Evolutionary conservation across 2,329 filamentous ascomycete genomes (phyloP).

Genomic region (Fusarium drepaniforme): DNA sequence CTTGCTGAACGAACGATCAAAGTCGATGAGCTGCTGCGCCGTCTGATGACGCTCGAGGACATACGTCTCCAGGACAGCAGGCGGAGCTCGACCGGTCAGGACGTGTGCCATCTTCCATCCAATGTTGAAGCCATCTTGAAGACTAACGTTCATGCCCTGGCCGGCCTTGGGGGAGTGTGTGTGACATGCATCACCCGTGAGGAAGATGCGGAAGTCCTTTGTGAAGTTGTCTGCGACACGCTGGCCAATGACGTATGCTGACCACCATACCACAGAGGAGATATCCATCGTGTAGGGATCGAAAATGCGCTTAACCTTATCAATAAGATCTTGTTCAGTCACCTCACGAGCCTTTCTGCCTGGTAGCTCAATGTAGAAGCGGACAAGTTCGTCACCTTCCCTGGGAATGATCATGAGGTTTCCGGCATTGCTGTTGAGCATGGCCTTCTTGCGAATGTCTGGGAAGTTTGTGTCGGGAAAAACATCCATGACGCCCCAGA

Average conservation of each 20-base stretch:
- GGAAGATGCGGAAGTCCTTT: constrained; percentile 69
- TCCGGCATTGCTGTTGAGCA: constrained; percentile 66
- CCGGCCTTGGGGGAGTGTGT: constrained; percentile 70
- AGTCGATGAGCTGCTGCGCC: constrained; percentile 72
- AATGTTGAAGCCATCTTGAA: constrained; percentile 72
- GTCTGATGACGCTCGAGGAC: constrained; percentile 64
- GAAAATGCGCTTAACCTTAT: constrained; percentile 56
- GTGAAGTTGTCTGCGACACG: constrained; percentile 70
- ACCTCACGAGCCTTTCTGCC: constrained; percentile 60
- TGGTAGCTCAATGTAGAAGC: constrained; percentile 68
- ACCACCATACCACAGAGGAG: constrained; percentile 71
- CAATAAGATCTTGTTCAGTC: background rate
- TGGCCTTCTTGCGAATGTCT: constrained; percentile 69
- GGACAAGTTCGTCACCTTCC: constrained; percentile 65
- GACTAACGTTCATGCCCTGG: constrained; percentile 77
- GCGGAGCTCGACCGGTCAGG: constrained; percentile 52
- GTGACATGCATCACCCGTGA: constrained; percentile 74
- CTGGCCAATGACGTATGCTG: constrained; percentile 73
- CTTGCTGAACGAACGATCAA: constrained; percentile 55
- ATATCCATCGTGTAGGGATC: constrained; percentile 63
- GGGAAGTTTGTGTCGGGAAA: constrained; percentile 67
- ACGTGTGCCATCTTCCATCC: constrained; percentile 65
- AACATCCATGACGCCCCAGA: constrained; percentile 53
- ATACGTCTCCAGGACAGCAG: constrained; percentile 58
- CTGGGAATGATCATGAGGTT: constrained; percentile 73